Base-by-base conservation (phyloP, 2,329 filamentous ascomycete genomes). In the Didymella sp. region DNA sequence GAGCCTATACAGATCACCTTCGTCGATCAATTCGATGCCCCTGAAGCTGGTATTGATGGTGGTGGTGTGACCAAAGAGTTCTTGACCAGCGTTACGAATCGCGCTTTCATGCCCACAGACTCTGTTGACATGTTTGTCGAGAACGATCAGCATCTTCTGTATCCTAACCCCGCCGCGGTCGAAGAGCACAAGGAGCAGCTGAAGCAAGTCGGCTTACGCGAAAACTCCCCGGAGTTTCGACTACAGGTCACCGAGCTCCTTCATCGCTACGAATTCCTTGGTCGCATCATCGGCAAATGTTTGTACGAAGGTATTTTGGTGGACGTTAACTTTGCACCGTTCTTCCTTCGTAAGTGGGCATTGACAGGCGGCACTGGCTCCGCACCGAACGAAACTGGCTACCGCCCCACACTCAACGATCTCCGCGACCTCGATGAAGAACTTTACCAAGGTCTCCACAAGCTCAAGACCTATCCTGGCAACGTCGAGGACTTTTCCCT, bases 11-110 rank as follows among this genome's bases (percentile, higher is more conserved):
- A 96, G 71, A 98, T 99, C 69, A 95, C 91, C 0, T 99, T 99
- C 73, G 88, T 97, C 40, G 95, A 99, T 72, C 85, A 92, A 58
- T 99, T 96, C 65, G 90, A 90, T 59, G 86, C 89, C 1, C 83
- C 86, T 7, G 95, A 99, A 77, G 94, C 94, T 12, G 95, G 95
- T 9, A 98, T 99, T 52, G 95, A 99, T 71, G 95, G 95, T 0
- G 95, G 95, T 8, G 95, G 95, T 60, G 95, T 99, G 8, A 97
- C 94, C 2, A 99, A 99, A 68, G 95, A 99, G 70, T 99, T 99
- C 60, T 81, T 99, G 12, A 96, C 89, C 1, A 95, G 90, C 60
- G 86, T 96, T 45, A 96, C 92, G 1, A 88, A 84, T 19, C 90
- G 97, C 73, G 92, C 92, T 0, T 96, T 98, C 71, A 84, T 83